phyloP scores from a whole-genome alignment of 306 rosid genomes.

The Rubus parviflorus region DNA sequence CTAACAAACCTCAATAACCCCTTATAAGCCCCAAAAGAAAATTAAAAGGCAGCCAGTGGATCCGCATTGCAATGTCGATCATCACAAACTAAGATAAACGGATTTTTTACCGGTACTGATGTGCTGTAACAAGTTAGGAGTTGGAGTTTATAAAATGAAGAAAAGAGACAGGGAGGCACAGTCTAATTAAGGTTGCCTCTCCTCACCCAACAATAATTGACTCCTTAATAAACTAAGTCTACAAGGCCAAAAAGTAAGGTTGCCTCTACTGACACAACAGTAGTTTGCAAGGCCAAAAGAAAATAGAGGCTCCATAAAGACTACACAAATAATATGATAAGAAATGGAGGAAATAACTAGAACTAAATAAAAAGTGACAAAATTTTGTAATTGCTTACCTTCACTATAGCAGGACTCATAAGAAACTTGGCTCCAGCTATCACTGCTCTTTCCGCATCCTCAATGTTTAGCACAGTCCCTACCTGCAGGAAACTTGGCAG shows the following conservation, averaged over 20 bases:
- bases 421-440: slow-evolving; percentile 86
- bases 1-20: not conserved
- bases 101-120: not conserved
- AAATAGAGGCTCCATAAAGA: not conserved
- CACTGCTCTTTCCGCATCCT: slow-evolving; percentile 75
- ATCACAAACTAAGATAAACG: not conserved
- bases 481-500: slow-evolving; percentile 49
- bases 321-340: not conserved
- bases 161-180: not conserved
- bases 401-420: slow-evolving; percentile 85
- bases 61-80: not conserved
- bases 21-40: not conserved
- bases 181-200: not conserved
- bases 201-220: not conserved
- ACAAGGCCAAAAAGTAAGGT: not conserved
- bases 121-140: not conserved
- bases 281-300: not conserved
- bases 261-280: not conserved
- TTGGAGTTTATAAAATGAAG: not conserved
- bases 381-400: slow-evolving; percentile 38
- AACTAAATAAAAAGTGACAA: not conserved
- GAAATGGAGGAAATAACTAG: not conserved
- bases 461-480: slow-evolving; percentile 77
- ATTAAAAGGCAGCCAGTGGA: not conserved
- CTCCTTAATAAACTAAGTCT: not conserved